phyloP scores from a whole-genome alignment of 139 green algal species.

The Chlamydomonas sp. region DNA sequence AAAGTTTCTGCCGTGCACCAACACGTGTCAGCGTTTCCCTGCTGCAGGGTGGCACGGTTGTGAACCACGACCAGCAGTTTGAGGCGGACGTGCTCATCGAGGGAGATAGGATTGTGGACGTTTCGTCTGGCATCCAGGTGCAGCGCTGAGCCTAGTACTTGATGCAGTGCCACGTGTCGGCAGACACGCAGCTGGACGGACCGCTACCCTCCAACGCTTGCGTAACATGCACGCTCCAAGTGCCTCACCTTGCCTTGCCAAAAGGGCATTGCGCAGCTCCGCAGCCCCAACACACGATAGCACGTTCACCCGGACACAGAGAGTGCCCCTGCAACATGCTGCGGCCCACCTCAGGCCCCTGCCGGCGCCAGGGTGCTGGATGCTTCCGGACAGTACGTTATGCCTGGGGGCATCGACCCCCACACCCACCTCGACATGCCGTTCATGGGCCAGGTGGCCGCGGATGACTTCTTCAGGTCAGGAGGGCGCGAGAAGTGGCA shows the following conservation, averaged over 20 bases:
- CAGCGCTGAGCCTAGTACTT: no score
- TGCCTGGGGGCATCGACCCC: slow-evolving; percentile 97
- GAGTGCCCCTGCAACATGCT: neutral
- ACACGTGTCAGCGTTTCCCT: neutral
- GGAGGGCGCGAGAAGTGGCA: neutral
- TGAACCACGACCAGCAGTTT: slow-evolving; percentile 82
- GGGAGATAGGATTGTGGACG: slow-evolving; percentile 69
- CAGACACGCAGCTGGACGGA: no score
- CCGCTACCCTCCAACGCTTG: no score
- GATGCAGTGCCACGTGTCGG: no score
- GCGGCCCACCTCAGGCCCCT: slow-evolving; percentile 29
- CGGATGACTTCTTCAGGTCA: slow-evolving; percentile 86
- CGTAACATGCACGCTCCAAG: no score
- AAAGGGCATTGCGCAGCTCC: no score
- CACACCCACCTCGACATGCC: slow-evolving; percentile 97
- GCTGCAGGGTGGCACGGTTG: slow-evolving; percentile 86
- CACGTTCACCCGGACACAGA: no score
- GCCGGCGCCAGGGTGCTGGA: slow-evolving; percentile 69
- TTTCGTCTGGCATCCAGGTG: slow-evolving; percentile 72
- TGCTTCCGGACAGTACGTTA: slow-evolving; percentile 83
- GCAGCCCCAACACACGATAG: no score
- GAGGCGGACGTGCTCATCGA: slow-evolving; percentile 88
- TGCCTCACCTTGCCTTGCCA: no score
- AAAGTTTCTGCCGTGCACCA: neutral
- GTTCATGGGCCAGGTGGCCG: slow-evolving; percentile 89